Base-by-base conservation (phyloP, 441 rosid genomes). In the Eutrema salsugineum region DNA sequence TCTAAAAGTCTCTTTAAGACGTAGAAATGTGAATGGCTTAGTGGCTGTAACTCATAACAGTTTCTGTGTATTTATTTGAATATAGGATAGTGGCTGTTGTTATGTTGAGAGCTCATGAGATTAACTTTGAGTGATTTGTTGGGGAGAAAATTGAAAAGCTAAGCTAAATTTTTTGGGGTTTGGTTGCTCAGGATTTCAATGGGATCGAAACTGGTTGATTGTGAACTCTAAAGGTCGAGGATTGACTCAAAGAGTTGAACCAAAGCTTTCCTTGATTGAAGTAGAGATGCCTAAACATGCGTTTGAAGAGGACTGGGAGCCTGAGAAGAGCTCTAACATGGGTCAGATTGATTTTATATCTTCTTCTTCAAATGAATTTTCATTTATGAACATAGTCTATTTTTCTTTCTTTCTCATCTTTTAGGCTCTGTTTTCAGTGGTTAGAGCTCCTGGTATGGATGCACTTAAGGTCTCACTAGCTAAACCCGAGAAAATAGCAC, bases 131-230 rank as follows among this genome's bases (percentile, higher is more conserved):
- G 56, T 32, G 64, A 68, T 35, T 69, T 36, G 11, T 19, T 71
- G 24, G 11, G 15, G 6, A 1, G 2, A 22, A 70, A 6, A 42
- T 12, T 24, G 11, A 14, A 19, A 38, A 20, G 0, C 19, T 8
- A 8, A 53, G 70, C n/a, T 16, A 10, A 0, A 5, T 55, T 44
- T 63, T 11, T 53, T 3, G 5, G 12, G 24, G 19, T 53, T 67
- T 68, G 51, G 54, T 61, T 66, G 15, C 22, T 24, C 80, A 91
- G 98, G 98, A 71, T 91, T 91, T 66, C 82, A 81, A 51, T 91
- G 96, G 99, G 99, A 94, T 75, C 76, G 99, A 33, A 88, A 94
- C 40, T 91, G 99, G 99, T 57, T 90, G 35, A 69, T 90, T 66
- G 91, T 91, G 61, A 87, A 94, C 70, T 58, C 73, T 48, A 86